Percentiles rank a stretch among this genome's conserved stretches.
phyloP scores from a whole-genome alignment of 805 yeast species.

The Yamadazyma paraphyllophila region DNA sequence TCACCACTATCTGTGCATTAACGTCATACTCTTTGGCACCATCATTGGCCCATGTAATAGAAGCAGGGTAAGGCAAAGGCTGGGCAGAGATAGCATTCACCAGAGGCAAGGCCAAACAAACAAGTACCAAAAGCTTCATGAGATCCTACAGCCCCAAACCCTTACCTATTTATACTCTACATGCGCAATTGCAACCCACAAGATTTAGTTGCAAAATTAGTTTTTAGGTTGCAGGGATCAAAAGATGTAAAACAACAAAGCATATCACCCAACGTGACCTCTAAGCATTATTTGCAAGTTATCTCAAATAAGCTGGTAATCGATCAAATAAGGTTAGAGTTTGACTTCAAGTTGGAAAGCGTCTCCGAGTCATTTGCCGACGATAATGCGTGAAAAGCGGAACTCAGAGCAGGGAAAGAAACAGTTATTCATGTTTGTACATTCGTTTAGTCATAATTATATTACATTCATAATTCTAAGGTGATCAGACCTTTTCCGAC shows the following conservation, averaged over 20 bases:
- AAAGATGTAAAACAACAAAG: not conserved
- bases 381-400: too few species aligned
- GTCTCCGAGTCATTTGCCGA: too few species aligned
- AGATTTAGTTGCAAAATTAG: not conserved
- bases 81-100: conserved; percentile 20
- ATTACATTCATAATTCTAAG: conserved; percentile 7
- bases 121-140: too few species aligned
- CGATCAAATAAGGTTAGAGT: too few species aligned
- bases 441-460: too few species aligned
- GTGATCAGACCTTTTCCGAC: conserved; percentile 29
- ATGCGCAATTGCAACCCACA: not conserved
- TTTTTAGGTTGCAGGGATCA: not conserved
- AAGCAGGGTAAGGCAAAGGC: conserved; percentile 13
- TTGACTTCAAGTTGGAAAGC: too few species aligned
- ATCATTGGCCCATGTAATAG: conserved; percentile 9
- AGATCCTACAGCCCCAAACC: too few species aligned
- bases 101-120: not conserved
- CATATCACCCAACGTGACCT: not conserved
- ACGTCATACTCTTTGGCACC: conserved; percentile 5
- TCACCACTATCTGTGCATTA: not conserved
- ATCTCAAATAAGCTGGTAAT: too few species aligned
- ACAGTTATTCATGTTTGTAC: too few species aligned
- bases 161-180: too few species aligned
- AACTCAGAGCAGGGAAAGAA: too few species aligned
- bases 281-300: too few species aligned